Evolutionary conservation across 805 yeast species (phyloP).

Genomic region (Brettanomyces nanus): DNA sequence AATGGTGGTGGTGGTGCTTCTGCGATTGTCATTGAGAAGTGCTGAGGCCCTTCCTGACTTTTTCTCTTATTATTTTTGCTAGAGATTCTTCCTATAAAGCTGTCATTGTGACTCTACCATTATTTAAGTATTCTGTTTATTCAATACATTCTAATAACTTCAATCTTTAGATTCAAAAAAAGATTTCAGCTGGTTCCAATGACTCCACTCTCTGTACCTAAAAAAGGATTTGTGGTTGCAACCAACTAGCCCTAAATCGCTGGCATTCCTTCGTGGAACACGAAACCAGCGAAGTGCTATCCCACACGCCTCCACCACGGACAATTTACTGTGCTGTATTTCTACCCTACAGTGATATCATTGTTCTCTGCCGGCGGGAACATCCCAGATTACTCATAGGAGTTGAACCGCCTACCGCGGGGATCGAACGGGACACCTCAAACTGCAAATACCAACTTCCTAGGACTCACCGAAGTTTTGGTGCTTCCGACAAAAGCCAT

Average conservation of each 20-base stretch:
- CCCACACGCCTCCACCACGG: conserved; percentile 35
- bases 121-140: background rate
- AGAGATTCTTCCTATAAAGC: no score
- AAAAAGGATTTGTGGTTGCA: conserved; percentile 12
- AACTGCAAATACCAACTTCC: conserved; percentile 18
- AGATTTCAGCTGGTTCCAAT: background rate
- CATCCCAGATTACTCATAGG: conserved; percentile 27
- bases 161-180: background rate
- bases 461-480: conserved; percentile 14
- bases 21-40: conserved; percentile 75
- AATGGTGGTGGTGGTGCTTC: conserved; percentile 99
- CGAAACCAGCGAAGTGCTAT: conserved; percentile 29
- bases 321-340: conserved; percentile 35
- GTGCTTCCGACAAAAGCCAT: conserved; percentile 27
- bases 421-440: conserved; percentile 38
- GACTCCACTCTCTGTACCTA: no score
- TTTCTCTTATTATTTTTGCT: background rate
- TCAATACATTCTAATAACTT: background rate
- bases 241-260: conserved; percentile 14
- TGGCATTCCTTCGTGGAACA: conserved; percentile 14
- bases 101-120: no score
- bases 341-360: conserved; percentile 34
- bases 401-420: conserved; percentile 26
- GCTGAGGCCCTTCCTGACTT: conserved; percentile 21
- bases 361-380: conserved; percentile 25